Conservation (phyloP, 805 yeast species). For the Ogataea polymorpha region DNA sequence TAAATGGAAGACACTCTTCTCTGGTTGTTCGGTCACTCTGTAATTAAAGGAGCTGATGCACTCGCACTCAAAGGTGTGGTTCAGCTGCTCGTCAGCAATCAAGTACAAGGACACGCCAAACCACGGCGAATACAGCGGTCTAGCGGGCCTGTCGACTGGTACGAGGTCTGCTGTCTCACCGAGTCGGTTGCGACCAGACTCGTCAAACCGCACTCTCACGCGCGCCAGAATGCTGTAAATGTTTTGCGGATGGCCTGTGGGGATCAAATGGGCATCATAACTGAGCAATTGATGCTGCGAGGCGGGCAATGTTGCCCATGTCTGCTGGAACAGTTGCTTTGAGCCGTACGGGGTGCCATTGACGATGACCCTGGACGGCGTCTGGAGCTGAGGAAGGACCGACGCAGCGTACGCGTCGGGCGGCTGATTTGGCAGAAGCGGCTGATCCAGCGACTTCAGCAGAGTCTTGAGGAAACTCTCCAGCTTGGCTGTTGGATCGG, state of each 20-base stretch:
- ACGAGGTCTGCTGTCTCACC: conserved; percentile 63
- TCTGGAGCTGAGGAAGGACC: conserved; percentile 46
- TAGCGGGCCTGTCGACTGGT: conserved; percentile 26
- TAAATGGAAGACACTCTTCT: conserved; percentile 37
- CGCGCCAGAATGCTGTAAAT: conserved; percentile 41
- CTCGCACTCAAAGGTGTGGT: conserved; percentile 38
- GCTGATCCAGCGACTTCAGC: conserved; percentile 27
- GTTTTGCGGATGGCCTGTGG: conserved; percentile 34
- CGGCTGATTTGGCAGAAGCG: conserved; percentile 17
- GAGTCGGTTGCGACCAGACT: conserved; percentile 62
- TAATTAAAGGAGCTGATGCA: conserved; percentile 61
- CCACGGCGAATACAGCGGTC: conserved; percentile 67
- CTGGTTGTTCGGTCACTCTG: conserved; percentile 62
- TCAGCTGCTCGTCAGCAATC: conserved; percentile 53
- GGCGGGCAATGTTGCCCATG: conserved; percentile 54
- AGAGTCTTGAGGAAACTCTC: conserved; percentile 26
- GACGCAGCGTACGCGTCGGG: conserved; percentile 19
- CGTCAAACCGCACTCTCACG: conserved; percentile 71
- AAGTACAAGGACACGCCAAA: conserved; percentile 62
- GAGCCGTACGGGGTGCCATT: conserved; percentile 58
- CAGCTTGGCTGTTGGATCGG: conserved; percentile 23
- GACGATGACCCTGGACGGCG: conserved; percentile 50
- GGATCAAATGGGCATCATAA: conserved; percentile 61
- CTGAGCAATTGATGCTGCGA: conserved; percentile 64
- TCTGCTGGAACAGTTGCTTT: conserved; percentile 50